Base-by-base conservation (phyloP, 169 alveolate genomes). In the Plasmodium knowlesi region DNA sequence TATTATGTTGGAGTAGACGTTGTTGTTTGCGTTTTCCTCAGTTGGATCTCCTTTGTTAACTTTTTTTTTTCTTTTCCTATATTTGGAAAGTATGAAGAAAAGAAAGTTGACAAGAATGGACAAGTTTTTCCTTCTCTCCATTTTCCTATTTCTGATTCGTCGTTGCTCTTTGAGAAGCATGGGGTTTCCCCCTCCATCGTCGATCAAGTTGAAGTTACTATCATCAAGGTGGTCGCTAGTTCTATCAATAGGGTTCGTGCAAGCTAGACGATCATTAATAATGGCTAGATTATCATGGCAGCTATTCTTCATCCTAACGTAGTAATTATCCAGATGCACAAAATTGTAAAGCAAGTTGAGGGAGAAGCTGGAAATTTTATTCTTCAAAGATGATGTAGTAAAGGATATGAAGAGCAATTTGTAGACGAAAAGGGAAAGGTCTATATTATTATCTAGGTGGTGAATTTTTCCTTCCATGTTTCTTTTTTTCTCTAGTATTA, bases 71-170 rank as follows among this genome's bases (percentile, higher is more conserved):
- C 54, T 86, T 22, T 86, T 86, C 10, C 74, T 74, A 86, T 74
- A 86, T 86, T 76, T 86, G n/a, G 93, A 86, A 53, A 86, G 61
- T 19, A 86, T 25, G 80, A 86, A 86, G 43, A 86, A 86, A 22
- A 86, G 82, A 37, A 86, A 86, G 67, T 86, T 86, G 43, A 86
- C 67, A 30, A 86, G 43, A 16, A n/a, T 86, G 5, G 93, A 86
- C n/a, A 86, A 50, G 67, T 78, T 86, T 30, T 74, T 86, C 39
- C 81, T 53, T 53, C 41, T 50, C 39, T 76, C 86, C 28, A 10
- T 54, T 39, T 4, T 5, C 67, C 8, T 86, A 74, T 30, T 86
- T 10, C 71, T 50, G 50, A 74, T 74, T 1, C 50, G 54, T 28
- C 22, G 19, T 30, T 86, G 82, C 41, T 86, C 39, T 76, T 86